Evolutionary conservation across 768 basidiomycete genomes (phyloP), one percentile per base, ranked within the genome.

Genomic region (Lentinula sp.): DNA sequence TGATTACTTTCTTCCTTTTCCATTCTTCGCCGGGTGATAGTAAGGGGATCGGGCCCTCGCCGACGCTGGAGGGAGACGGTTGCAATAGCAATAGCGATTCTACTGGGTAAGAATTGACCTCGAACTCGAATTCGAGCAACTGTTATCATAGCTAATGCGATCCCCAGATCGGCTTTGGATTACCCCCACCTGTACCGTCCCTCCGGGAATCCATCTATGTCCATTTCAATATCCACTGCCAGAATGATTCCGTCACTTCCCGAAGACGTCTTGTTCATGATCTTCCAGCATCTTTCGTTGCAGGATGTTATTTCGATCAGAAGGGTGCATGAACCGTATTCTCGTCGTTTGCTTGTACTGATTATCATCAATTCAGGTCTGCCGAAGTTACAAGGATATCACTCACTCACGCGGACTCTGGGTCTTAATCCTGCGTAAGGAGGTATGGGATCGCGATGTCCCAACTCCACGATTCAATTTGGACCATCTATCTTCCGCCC

Each of bases 401-500:
- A 61, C 53, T 4, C 48, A 43, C 36, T 28, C 39, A 18, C 33
- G 61, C 10, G 55, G 45, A 13, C 37, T 61, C 23, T 59, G 58
- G 58, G 13, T 48, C 13, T 36, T 23, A 4, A 20, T 59, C 6
- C 37, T 59, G 20, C 58, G 48, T 15, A 49, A 28, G 8, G 58
- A 59, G 35, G 48, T 59, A 37, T 50, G 48, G 48, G 36, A 7
- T n/a, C 58, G 43, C 20, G 23, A 50, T 59, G 39, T 59, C 32
- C 58, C 58, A 36, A 50, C 20, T 9, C 58, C 46, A 13, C 35
- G 32, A 16, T 13, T 59, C 6, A 20, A 36, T 35, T 60, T 82
- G 0, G 72, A 73, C 4, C 63, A 64, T 1, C 71, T 85, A n/a
- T 66, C 72, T 4, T 69, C 81, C 0, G 41, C 39, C 0, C 77